Conservation (phyloP, 2,329 filamentous ascomycete species). For the Mycosphaerelloides madeirae region DNA sequence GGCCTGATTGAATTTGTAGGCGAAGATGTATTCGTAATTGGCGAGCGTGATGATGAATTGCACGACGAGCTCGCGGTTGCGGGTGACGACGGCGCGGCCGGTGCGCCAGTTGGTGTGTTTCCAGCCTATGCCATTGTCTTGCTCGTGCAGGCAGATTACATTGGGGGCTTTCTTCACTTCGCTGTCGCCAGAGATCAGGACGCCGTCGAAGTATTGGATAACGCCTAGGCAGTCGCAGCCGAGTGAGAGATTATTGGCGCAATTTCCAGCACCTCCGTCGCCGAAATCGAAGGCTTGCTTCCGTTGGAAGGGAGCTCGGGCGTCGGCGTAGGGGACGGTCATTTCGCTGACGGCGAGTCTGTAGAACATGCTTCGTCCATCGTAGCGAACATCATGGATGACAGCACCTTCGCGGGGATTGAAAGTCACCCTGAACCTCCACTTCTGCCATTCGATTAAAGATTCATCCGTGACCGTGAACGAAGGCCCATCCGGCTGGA, state of each 20-base stretch:
- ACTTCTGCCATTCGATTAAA: slow-evolving; percentile 46
- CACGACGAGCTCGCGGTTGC: slow-evolving; percentile 59
- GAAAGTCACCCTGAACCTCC: slow-evolving; percentile 62
- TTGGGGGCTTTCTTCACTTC: slow-evolving; percentile 53
- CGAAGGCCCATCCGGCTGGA: slow-evolving; percentile 64
- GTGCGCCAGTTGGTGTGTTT: slow-evolving; percentile 68
- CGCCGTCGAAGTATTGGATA: slow-evolving; percentile 53
- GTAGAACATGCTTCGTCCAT: slow-evolving; percentile 61
- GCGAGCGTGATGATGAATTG: slow-evolving; percentile 65
- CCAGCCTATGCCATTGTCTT: slow-evolving; percentile 65
- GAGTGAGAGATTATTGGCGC: slow-evolving; percentile 62
- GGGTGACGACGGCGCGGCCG: slow-evolving; percentile 56
- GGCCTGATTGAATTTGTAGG: slow-evolving; percentile 60
- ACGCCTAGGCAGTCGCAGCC: slow-evolving; percentile 64
- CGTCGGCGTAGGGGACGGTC: slow-evolving; percentile 55
- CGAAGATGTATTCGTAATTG: slow-evolving; percentile 67
- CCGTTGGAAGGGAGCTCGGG: slow-evolving; percentile 59
- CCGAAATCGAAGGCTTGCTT: slow-evolving; percentile 72
- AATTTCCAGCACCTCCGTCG: slow-evolving; percentile 62
- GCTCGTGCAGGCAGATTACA: slow-evolving; percentile 64
- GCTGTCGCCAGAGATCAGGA: slow-evolving; percentile 52
- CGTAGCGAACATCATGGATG: slow-evolving; percentile 65
- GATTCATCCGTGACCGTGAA: slow-evolving; percentile 53
- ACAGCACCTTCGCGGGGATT: slow-evolving; percentile 67
- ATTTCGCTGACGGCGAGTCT: slow-evolving; percentile 65